phyloP scores from a whole-genome alignment of 2,329 filamentous ascomycete genomes.

The Neopestalotiopsis clavispora region DNA sequence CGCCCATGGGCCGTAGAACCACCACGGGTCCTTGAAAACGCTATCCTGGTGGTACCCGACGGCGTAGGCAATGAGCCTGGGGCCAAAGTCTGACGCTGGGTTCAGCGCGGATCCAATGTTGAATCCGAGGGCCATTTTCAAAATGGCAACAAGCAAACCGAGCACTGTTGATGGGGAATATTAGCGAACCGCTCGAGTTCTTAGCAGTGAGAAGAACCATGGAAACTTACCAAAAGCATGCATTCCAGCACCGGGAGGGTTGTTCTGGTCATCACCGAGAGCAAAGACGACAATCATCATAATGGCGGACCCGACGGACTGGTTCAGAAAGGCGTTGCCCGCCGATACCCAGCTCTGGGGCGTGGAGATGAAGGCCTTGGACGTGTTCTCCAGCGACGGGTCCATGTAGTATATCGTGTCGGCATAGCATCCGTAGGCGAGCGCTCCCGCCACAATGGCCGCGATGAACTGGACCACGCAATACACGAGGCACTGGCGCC shows the following conservation, averaged over 20 bases:
- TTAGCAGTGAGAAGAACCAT: background rate
- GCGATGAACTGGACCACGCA: conserved; percentile 36
- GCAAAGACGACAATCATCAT: conserved; percentile 43
- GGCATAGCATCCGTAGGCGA: conserved; percentile 37
- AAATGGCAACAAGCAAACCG: conserved; percentile 38
- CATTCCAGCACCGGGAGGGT: conserved; percentile 42
- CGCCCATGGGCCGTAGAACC: conserved; percentile 35
- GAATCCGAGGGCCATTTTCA: conserved; percentile 42
- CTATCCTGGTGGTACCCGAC: conserved; percentile 33
- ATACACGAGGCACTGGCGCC: conserved; percentile 37
- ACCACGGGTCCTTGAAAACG: conserved; percentile 37
- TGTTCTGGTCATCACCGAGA: conserved; percentile 42
- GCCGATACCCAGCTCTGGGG: conserved; percentile 34
- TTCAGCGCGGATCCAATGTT: conserved; percentile 43
- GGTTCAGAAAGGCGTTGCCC: conserved; percentile 38
- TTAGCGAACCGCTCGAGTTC: background rate
- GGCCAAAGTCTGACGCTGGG: conserved; percentile 43
- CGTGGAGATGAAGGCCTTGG: conserved; percentile 40
- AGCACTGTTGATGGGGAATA: conserved; percentile 26
- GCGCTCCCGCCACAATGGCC: conserved; percentile 33
- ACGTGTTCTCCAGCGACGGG: conserved; percentile 33
- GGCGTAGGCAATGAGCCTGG: conserved; percentile 36
- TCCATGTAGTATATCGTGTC: conserved; percentile 38
- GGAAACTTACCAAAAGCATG: conserved; percentile 33
- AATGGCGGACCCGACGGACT: conserved; percentile 39